Evolutionary conservation across 1,284 basidiomycete species (phyloP).

Genomic region (Cutaneotrichosporon curvatum): DNA sequence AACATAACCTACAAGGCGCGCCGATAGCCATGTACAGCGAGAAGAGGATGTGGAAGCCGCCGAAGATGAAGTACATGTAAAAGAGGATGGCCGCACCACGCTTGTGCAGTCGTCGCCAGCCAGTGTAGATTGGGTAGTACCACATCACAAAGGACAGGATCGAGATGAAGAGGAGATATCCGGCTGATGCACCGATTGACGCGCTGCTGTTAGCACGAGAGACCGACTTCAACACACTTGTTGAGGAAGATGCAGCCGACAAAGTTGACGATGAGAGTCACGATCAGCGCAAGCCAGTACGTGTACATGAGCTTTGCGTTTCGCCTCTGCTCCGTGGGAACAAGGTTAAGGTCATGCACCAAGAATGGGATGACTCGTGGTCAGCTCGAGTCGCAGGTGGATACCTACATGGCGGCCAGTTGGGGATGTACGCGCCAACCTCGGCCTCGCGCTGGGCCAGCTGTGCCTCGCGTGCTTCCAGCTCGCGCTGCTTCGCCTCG

Average conservation of each 20-base stretch:
- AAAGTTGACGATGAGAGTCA: slow-evolving; percentile 79
- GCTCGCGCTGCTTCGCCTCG: slow-evolving; percentile 31
- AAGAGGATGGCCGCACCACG: slow-evolving; percentile 46
- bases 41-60: slow-evolving; percentile 85
- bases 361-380: slow-evolving; percentile 81
- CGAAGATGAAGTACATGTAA: slow-evolving; percentile 88
- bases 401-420: slow-evolving; percentile 46
- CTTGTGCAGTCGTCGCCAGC: slow-evolving; percentile 77
- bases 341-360: slow-evolving; percentile 82
- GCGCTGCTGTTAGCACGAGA: slow-evolving; percentile 11
- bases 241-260: slow-evolving; percentile 83
- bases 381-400: background rate
- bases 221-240: slow-evolving; percentile 3
- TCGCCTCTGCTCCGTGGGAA: slow-evolving; percentile 76
- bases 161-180: slow-evolving; percentile 73
- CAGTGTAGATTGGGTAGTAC: slow-evolving; percentile 94
- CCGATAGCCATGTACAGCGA: slow-evolving; percentile 81
- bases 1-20: slow-evolving; percentile 53
- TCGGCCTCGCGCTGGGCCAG: slow-evolving; percentile 22
- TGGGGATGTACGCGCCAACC: slow-evolving; percentile 35
- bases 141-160: slow-evolving; percentile 79
- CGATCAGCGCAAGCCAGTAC: slow-evolving; percentile 74
- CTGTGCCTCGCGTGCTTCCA: slow-evolving; percentile 31
- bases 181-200: slow-evolving; percentile 25
- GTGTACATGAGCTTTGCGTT: slow-evolving; percentile 76